Conservation (phyloP, 768 basidiomycete species). For the Boletellus ananas region DNA sequence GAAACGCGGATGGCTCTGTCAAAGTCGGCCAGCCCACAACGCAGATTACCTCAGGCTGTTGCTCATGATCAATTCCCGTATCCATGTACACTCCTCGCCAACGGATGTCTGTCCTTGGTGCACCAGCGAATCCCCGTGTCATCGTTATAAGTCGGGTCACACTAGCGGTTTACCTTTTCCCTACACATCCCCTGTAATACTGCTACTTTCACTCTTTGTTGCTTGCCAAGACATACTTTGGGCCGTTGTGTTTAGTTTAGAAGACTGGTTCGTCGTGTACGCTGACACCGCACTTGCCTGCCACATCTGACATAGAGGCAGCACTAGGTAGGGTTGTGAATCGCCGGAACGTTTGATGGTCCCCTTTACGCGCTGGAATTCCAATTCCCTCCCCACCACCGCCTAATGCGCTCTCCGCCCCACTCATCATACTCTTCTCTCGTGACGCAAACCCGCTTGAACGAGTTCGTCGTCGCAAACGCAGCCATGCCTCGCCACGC, state of each 20-base stretch:
- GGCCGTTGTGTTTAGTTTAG: background rate
- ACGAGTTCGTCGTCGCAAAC: constrained; percentile 57
- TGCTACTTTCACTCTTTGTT: constrained; percentile 10
- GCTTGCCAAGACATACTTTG: background rate
- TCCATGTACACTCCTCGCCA: constrained; percentile 2
- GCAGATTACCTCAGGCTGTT: constrained; percentile 48
- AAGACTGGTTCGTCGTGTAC: no score
- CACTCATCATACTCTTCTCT: constrained; percentile 85
- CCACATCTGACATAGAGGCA: no score
- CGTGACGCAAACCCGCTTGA: constrained; percentile 56
- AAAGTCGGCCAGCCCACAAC: constrained; percentile 59
- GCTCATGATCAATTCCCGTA: constrained; percentile 40
- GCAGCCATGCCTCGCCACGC: constrained; percentile 94
- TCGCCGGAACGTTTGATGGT: no score
- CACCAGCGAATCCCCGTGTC: constrained; percentile 1
- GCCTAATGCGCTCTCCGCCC: constrained; percentile 81
- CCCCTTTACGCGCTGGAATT: constrained; percentile 34
- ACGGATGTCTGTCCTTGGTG: background rate
- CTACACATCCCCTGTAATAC: constrained; percentile 19
- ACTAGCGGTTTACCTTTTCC: constrained; percentile 8
- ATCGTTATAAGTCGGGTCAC: constrained; percentile 2
- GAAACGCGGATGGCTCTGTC: constrained; percentile 54
- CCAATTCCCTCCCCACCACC: constrained; percentile 94
- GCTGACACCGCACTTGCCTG: no score
- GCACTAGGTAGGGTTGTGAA: no score